Conservation (phyloP, 257 asterid genomes). For the Solanum pennellii region DNA sequence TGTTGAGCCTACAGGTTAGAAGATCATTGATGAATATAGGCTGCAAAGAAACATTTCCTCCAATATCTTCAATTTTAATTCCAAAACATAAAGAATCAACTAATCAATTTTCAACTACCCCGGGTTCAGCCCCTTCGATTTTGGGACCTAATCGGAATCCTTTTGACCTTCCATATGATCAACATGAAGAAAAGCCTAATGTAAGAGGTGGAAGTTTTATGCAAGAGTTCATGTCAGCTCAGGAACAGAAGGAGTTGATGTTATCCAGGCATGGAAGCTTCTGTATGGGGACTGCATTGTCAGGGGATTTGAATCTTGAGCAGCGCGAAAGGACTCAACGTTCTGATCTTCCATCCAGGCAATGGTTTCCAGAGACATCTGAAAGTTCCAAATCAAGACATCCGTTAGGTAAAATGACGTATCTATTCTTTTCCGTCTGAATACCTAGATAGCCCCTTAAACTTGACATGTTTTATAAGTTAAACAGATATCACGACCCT, state of each 20-base stretch:
- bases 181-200: conserved; percentile 74
- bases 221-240: conserved; percentile 44
- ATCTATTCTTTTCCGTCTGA: not conserved
- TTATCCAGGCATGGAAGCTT: conserved; percentile 65
- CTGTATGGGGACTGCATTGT: conserved; percentile 22
- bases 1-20: conserved; percentile 33
- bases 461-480: not conserved
- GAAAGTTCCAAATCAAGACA: conserved; percentile 7
- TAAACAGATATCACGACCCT: not conserved
- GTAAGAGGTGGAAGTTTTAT: conserved; percentile 74
- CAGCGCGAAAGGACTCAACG: conserved; percentile 1
- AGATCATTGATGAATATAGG: conserved; percentile 37
- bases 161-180: conserved; percentile 88
- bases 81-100: conserved; percentile 20
- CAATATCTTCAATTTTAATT: conserved; percentile 25
- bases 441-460: not conserved
- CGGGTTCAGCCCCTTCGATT: conserved; percentile 82
- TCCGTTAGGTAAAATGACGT: conserved; percentile 23
- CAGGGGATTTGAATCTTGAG: conserved; percentile 10
- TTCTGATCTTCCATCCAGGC: conserved; percentile 12
- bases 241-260: conserved; percentile 27
- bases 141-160: conserved; percentile 63
- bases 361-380: not conserved
- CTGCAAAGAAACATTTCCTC: conserved; percentile 10
- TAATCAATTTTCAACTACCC: conserved; percentile 36